Conservation (phyloP, 2,329 filamentous ascomycete genomes). For the Ustilaginoidea virens region DNA sequence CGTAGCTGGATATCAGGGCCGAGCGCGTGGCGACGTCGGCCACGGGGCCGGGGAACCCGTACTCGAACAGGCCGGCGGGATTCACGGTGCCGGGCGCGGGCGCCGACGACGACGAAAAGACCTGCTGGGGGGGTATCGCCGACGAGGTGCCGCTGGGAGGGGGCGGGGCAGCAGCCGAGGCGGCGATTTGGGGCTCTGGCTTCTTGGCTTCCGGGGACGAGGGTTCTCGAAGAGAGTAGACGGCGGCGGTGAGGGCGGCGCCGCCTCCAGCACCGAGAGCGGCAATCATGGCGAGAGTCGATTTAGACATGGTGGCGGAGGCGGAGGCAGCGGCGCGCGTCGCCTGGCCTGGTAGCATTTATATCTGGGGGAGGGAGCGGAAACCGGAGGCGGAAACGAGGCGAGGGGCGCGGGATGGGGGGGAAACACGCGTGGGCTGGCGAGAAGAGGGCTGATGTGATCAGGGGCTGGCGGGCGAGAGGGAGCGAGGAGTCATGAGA, state of each 20-base stretch:
- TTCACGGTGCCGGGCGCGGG: constrained; percentile 40
- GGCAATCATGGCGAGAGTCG: constrained; percentile 60
- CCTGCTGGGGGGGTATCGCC: constrained; percentile 43
- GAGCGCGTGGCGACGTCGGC: constrained; percentile 64
- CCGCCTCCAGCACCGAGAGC: constrained; percentile 63
- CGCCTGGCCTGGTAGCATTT: constrained; percentile 6
- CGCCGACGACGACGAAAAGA: constrained; percentile 19
- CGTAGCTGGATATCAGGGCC: constrained; percentile 74
- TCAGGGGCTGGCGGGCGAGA: too few relatives aligned
- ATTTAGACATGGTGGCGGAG: constrained; percentile 53
- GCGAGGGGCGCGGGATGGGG: too few relatives aligned
- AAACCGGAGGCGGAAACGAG: not conserved
- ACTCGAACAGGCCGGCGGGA: constrained; percentile 63
- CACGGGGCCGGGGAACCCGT: constrained; percentile 84
- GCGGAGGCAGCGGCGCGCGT: constrained; percentile 4
- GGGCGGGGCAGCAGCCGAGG: constrained; percentile 13
- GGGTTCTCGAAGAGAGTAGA: constrained; percentile 40
- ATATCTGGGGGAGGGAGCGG: constrained; percentile 3
- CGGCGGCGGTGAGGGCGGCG: constrained; percentile 55
- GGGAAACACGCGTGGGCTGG: too few relatives aligned
- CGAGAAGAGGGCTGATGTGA: too few relatives aligned
- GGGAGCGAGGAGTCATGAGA: too few relatives aligned
- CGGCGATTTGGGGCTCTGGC: constrained; percentile 7
- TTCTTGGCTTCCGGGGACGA: constrained; percentile 6
- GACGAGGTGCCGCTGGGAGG: constrained; percentile 14